phyloP scores from a whole-genome alignment of 345 rosid genomes.

The Citrus hindsii region DNA sequence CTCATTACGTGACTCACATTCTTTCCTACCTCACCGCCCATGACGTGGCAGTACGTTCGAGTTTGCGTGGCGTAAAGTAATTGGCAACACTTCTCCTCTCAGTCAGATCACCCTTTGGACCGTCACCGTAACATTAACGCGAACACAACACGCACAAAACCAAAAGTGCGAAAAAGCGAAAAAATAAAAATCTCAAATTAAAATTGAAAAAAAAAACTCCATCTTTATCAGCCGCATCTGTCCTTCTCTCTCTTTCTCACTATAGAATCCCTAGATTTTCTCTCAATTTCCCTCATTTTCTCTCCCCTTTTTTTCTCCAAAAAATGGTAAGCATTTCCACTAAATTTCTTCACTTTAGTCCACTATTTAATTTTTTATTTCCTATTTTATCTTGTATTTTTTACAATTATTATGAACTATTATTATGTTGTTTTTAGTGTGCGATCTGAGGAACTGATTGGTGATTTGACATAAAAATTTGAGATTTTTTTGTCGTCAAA shows the following conservation, averaged over 20 bases:
- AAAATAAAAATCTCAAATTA: neutral
- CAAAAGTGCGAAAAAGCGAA: neutral
- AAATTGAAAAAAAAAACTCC: neutral
- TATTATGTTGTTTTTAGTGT: neutral
- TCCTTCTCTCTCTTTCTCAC: neutral
- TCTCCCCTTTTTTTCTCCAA: constrained; percentile 17
- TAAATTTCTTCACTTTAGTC: neutral
- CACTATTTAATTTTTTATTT: neutral
- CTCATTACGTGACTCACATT: neutral
- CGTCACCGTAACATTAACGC: constrained; percentile 8
- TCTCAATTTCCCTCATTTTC: constrained; percentile 18
- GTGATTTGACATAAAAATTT: neutral
- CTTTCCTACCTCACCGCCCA: constrained; percentile 12
- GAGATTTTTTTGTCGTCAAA: neutral
- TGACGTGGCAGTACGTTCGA: neutral
- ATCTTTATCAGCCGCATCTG: constrained; percentile 2
- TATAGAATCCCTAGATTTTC: constrained; percentile 37
- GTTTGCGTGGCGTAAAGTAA: neutral
- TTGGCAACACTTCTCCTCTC: neutral
- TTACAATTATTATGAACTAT: neutral
- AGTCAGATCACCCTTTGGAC: neutral
- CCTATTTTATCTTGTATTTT: neutral
- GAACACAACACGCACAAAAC: neutral
- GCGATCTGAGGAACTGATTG: neutral
- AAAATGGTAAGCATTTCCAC: constrained; percentile 32